Base-by-base conservation (phyloP, 345 rosid species). In the Bruguiera parviflora region DNA sequence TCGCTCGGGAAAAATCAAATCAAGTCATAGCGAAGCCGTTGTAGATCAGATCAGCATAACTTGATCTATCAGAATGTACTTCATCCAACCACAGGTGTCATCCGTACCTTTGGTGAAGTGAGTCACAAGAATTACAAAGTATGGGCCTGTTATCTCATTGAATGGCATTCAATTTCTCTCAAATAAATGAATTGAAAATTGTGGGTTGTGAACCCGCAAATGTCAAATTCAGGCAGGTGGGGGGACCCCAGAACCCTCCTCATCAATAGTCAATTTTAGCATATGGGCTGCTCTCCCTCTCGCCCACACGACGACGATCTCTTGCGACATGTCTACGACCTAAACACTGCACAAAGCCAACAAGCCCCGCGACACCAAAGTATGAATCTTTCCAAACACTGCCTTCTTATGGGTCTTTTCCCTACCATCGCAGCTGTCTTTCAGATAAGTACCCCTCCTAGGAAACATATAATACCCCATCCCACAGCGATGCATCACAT, bases 371-470 rank as follows among this genome's bases (percentile, higher is more conserved):
- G 24, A 59, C 22, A 16, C 29, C 53, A 27, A 37, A 32, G 8
- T 5, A 8, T 7, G 64, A 35, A 69, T 58, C 53, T 58, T 63
- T 56, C 27, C 67, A 72, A 67, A 68, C 73, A 52, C 11, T 1
- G 6, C 57, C 24, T 55, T 69, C 66, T 63, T 51, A 63, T 61
- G 77, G 67, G 47, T 73, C 75, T 55, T 72, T 78, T 60, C 80
- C 81, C 71, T 43, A 73, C 88, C 60, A 16, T 2, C 71, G 61
- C 61, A 81, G 80, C 84, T 84, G 90, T 80, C 81, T 75, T 81
- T 47, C 72, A 63, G 71, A 80, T 77, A 67, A 79, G 80, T 64
- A 67, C 60, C 76, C 79, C 75, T 84, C 84, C 82, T 74, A 81
- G 80, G 92, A 81, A 84, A 77, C 87, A 79, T 70, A 73, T 79